Conservation (phyloP, 2,329 filamentous ascomycete species). For the Penicillium vulpinum region DNA sequence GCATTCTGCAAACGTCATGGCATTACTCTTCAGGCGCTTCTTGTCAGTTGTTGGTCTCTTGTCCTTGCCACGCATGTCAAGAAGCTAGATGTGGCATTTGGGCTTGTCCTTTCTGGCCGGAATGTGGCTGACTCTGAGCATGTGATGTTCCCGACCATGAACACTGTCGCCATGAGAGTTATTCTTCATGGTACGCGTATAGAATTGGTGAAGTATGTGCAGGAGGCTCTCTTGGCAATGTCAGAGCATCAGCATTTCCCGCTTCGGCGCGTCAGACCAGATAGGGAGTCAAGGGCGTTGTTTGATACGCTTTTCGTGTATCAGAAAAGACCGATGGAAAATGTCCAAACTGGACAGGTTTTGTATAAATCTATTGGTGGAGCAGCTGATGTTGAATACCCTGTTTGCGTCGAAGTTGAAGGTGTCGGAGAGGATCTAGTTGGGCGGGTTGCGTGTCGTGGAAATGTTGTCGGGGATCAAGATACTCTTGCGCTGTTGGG, state of each 20-base stretch:
- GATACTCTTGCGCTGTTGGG: conserved; percentile 56
- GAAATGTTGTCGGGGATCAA: conserved; percentile 50
- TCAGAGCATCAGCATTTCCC: conserved; percentile 75
- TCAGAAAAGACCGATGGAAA: conserved; percentile 54
- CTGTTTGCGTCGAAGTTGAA: conserved; percentile 80
- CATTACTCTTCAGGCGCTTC: conserved; percentile 74
- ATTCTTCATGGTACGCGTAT: conserved; percentile 67
- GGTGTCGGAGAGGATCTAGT: conserved; percentile 54
- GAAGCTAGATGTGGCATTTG: conserved; percentile 75
- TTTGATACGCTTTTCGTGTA: conserved; percentile 69
- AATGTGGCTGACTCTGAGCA: conserved; percentile 68
- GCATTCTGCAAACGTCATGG: conserved; percentile 65
- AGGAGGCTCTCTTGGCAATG: conserved; percentile 66
- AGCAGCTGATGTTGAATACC: conserved; percentile 72
- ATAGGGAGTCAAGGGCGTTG: conserved; percentile 48
- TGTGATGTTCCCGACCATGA: conserved; percentile 87
- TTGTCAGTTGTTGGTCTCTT: conserved; percentile 74
- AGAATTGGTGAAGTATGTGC: conserved; percentile 70
- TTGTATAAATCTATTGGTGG: conserved; percentile 66
- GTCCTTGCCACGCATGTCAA: conserved; percentile 63
- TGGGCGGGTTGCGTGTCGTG: conserved; percentile 73
- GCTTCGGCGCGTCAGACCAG: conserved; percentile 65
- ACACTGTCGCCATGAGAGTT: conserved; percentile 74
- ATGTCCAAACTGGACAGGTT: conserved; percentile 7
- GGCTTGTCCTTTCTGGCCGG: conserved; percentile 80